Percentiles rank a stretch among this genome's conserved stretches.
These are phyloP conservation scores for Fagopyrum esculentum DNA, from an alignment of 148 eudicot species.

Conservation along the genomic window DNA sequence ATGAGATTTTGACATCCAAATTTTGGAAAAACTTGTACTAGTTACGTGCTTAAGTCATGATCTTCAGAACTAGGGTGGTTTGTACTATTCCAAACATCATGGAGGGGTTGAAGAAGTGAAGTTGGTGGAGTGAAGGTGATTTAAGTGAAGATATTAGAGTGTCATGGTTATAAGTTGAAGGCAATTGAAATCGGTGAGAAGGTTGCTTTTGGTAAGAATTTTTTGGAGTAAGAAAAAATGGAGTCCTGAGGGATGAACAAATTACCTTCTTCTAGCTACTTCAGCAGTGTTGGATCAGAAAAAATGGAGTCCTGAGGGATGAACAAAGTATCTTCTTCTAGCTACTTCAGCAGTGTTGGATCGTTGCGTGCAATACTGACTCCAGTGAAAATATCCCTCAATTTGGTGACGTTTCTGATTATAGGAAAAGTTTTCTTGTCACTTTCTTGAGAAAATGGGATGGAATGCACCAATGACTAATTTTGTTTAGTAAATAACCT, in stretches of 20 bases:
- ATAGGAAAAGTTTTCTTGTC: background rate
- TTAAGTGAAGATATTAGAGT: background rate
- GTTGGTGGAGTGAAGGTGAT: background rate
- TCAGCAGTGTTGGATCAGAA: background rate
- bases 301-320: background rate
- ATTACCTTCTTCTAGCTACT: background rate
- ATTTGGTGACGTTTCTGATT: background rate
- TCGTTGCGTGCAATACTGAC: background rate
- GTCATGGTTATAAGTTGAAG: background rate
- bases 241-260: background rate
- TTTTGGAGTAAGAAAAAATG: background rate
- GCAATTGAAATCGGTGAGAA: background rate
- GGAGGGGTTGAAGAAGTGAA: no score
- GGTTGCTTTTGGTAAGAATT: background rate
- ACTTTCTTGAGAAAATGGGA: background rate
- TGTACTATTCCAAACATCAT: background rate
- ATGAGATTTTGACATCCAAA: background rate
- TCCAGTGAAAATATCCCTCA: background rate
- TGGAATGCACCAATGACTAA: no score
- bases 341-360: background rate
- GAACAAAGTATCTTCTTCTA: background rate
- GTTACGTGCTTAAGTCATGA: background rate
- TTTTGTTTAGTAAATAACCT: no score
- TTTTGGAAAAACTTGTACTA: background rate
- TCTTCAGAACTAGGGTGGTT: background rate